A percentile compares a stretch with the other conserved stretches of the same genome.
Evolutionary conservation across 768 basidiomycete genomes (phyloP).

Genomic region (Cystofilobasidium macerans): DNA sequence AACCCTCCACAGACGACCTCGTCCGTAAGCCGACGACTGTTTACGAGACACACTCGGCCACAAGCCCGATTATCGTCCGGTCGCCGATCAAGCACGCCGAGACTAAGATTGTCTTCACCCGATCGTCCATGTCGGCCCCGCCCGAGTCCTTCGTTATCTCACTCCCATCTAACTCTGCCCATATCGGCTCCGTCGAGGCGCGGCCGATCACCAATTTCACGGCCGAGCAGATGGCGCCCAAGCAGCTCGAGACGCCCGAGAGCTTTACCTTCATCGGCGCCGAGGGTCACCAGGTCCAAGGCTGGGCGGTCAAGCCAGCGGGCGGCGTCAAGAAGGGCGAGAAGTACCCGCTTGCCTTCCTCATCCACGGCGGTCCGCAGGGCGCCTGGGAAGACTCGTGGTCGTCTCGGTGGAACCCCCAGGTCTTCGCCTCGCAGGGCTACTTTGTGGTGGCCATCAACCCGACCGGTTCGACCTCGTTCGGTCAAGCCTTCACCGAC

Average conservation of each 20-base stretch:
- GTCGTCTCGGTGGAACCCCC: constrained; percentile 67
- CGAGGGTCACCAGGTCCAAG: constrained; percentile 61
- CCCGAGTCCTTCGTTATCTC: constrained; percentile 9
- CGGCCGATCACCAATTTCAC: constrained; percentile 59
- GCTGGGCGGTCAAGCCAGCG: constrained; percentile 74
- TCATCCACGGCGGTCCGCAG: constrained; percentile 51
- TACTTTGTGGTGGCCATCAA: constrained; percentile 82
- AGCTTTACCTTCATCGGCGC: constrained; percentile 87
- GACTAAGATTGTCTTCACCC: constrained; percentile 2
- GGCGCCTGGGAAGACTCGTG: constrained; percentile 77
- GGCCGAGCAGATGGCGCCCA: constrained; percentile 44
- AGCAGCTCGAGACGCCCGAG: constrained; percentile 54
- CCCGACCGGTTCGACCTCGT: constrained; percentile 87
- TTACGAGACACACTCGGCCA: neutral
- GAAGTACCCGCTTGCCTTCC: constrained; percentile 42
- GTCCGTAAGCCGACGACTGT: neutral
- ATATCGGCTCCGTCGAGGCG: constrained; percentile 43
- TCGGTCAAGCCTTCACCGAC: constrained; percentile 55
- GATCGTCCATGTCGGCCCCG: constrained; percentile 14
- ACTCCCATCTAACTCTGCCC: neutral
- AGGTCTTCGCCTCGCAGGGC: constrained; percentile 75
- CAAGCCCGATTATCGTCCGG: neutral
- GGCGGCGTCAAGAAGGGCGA: constrained; percentile 54
- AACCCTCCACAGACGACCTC: neutral
- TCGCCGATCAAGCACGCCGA: neutral